These are phyloP conservation scores for Cladosporium sphaerospermum DNA, from an alignment of 2,329 filamentous ascomycete species.

Conservation along the genomic window DNA sequence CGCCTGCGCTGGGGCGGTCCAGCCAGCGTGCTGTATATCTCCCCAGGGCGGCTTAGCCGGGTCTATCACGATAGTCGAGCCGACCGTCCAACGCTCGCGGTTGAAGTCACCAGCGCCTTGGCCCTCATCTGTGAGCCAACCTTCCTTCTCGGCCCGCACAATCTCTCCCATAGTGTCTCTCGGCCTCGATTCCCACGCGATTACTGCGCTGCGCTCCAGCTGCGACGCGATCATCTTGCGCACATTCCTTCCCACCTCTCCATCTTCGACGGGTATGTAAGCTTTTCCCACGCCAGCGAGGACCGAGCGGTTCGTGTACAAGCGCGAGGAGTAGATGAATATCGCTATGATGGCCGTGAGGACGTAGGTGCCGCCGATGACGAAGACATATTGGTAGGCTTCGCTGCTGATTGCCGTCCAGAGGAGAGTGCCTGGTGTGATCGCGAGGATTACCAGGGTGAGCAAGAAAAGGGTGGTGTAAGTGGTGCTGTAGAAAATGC, in stretches of 20 bases:
- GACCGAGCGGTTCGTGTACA: conserved; percentile 77
- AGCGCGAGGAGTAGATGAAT: conserved; percentile 74
- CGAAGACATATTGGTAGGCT: conserved; percentile 74
- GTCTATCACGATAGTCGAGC: conserved; percentile 34
- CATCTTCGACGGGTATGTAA: conserved; percentile 80
- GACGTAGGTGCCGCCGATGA: conserved; percentile 70
- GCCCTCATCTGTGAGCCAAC: conserved; percentile 19
- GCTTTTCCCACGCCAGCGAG: conserved; percentile 78
- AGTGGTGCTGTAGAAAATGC: conserved; percentile 71
- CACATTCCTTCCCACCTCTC: conserved; percentile 70
- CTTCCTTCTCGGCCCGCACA: conserved; percentile 23
- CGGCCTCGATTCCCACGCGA: conserved; percentile 73
- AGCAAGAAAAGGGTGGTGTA: conserved; percentile 73
- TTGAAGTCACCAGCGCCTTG: conserved; percentile 11
- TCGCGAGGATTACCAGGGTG: conserved; percentile 65
- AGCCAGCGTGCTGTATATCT: conserved; percentile 76
- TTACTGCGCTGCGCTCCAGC: conserved; percentile 68
- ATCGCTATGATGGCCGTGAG: conserved; percentile 63
- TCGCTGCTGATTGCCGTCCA: conserved; percentile 63
- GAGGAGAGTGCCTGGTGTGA: conserved; percentile 73
- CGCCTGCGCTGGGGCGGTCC: conserved; percentile 64
- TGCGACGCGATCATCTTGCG: conserved; percentile 67
- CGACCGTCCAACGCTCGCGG: conserved; percentile 19
- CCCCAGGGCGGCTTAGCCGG: conserved; percentile 62
- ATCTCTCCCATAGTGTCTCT: conserved; percentile 46